phyloP scores from a whole-genome alignment of 1,284 basidiomycete species.

The Termitomyces sp. region DNA sequence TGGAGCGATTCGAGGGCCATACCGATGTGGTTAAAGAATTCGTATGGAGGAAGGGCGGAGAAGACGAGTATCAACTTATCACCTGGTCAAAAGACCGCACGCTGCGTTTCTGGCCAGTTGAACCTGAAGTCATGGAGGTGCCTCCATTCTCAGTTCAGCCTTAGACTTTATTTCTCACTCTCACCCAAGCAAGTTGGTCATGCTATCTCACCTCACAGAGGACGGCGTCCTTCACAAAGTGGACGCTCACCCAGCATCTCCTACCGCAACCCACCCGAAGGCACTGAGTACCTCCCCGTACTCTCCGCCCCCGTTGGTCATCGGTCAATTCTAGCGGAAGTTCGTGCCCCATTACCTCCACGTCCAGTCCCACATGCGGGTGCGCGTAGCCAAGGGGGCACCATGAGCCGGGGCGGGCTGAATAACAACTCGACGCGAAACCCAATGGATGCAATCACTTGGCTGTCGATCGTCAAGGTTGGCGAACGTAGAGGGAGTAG shows the following conservation, averaged over 20 bases:
- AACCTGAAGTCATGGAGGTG: conserved; percentile 65
- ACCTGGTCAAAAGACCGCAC: conserved; percentile 97
- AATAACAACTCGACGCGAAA: conserved; percentile 47
- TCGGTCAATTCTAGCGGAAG: conserved; percentile 63
- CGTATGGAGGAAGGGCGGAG: conserved; percentile 79
- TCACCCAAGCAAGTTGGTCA: conserved; percentile 41
- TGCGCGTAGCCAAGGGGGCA: conserved; percentile 32
- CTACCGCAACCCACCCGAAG: conserved; percentile 45
- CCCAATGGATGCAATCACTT: conserved; percentile 59
- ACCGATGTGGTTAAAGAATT: conserved; percentile 96
- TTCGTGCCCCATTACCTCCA: conserved; percentile 50
- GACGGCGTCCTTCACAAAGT: conserved; percentile 25
- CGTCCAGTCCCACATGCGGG: conserved; percentile 17
- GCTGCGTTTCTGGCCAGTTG: conserved; percentile 87
- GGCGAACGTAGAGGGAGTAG: conserved; percentile 46
- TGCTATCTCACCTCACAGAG: conserved; percentile 24
- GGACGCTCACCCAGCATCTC: conserved; percentile 30
- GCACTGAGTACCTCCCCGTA: conserved; percentile 29
- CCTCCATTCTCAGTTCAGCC: not conserved
- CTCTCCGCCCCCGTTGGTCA: conserved; percentile 66
- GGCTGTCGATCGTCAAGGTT: conserved; percentile 69
- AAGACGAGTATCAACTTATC: conserved; percentile 82
- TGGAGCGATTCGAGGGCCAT: conserved; percentile 84
- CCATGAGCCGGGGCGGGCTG: conserved; percentile 54
- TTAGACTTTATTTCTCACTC: not conserved